Conservation (phyloP, 2,329 filamentous ascomycete genomes). For the Colletotrichum caudatum region DNA sequence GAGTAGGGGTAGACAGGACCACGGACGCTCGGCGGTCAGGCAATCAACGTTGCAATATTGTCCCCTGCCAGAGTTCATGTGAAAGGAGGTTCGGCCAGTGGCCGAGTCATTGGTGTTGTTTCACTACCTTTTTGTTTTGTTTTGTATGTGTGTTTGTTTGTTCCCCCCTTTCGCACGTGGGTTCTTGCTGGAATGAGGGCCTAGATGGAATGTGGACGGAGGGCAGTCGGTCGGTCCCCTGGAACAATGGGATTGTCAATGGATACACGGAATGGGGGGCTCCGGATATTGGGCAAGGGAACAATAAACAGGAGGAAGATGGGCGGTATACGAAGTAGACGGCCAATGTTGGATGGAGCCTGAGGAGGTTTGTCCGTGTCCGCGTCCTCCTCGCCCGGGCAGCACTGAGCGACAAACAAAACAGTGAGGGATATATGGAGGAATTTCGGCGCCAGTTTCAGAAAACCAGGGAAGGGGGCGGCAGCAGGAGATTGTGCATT, state of each 20-base stretch:
- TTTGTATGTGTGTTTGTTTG: neutral
- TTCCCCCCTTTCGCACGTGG: neutral
- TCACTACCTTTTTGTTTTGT: conserved; percentile 3
- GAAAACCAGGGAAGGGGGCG: conserved; percentile 17
- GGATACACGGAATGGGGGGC: neutral
- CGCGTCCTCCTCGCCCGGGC: neutral
- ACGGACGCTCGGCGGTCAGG: neutral
- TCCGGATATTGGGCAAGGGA: neutral
- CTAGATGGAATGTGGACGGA: neutral
- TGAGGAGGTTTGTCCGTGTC: neutral
- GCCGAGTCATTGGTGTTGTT: conserved; percentile 24
- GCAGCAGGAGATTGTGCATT: conserved; percentile 14
- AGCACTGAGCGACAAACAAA: conserved; percentile 25
- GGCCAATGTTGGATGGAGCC: neutral
- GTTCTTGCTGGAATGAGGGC: conserved; percentile 4
- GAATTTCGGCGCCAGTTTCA: neutral
- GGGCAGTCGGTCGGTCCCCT: neutral
- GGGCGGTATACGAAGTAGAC: neutral
- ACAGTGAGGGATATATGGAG: neutral
- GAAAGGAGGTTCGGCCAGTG: conserved; percentile 13
- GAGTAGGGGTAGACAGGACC: neutral
- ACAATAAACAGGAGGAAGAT: neutral
- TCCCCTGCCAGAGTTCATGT: neutral
- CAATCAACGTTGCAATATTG: neutral
- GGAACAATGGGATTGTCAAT: conserved; percentile 7